A percentile compares a stretch with the other conserved stretches of the same genome.
These are phyloP conservation scores for Monosporascus ibericus DNA, from an alignment of 2,329 filamentous ascomycete species.

Conservation along the genomic window DNA sequence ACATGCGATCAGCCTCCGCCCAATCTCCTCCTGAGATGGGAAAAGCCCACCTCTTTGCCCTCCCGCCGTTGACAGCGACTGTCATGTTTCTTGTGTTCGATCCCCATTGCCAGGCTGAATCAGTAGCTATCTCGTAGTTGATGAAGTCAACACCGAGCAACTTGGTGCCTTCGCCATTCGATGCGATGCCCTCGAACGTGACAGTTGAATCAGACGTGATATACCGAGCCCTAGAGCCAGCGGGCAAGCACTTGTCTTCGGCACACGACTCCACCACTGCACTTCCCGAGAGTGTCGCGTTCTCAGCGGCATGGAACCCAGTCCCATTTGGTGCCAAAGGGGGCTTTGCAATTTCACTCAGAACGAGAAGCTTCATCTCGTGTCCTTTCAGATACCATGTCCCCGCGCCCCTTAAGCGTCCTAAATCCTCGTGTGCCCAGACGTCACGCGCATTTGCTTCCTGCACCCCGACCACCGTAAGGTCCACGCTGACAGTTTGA, in stretches of 20 bases:
- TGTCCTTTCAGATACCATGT: slow-evolving; percentile 29
- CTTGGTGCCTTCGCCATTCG: slow-evolving; percentile 29
- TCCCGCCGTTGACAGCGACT: slow-evolving; percentile 37
- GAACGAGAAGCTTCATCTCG: slow-evolving; percentile 33
- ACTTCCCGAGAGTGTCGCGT: slow-evolving; percentile 30
- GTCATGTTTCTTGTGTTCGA: slow-evolving; percentile 46
- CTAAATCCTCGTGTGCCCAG: slow-evolving; percentile 31
- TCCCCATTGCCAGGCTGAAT: slow-evolving; percentile 35
- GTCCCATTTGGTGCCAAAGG: slow-evolving; percentile 6
- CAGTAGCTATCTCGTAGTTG: slow-evolving; percentile 44
- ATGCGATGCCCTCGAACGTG: slow-evolving; percentile 29
- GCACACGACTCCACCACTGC: slow-evolving; percentile 30
- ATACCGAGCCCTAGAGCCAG: slow-evolving; percentile 35
- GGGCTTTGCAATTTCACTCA: slow-evolving; percentile 26
- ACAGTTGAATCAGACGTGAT: slow-evolving; percentile 28
- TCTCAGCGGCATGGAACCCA: slow-evolving; percentile 9
- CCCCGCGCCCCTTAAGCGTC: slow-evolving; percentile 26
- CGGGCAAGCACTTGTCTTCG: slow-evolving; percentile 33
- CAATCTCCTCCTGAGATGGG: slow-evolving; percentile 45
- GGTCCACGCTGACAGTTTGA: slow-evolving; percentile 34
- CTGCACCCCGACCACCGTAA: slow-evolving; percentile 33
- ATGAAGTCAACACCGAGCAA: slow-evolving; percentile 43
- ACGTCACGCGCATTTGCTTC: slow-evolving; percentile 33
- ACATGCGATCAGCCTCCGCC: slow-evolving; percentile 41
- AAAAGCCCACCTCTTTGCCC: slow-evolving; percentile 40